Evolutionary conservation across 495 filamentous ascomycete species (phyloP).

Genomic region (Penicillium daleae): DNA sequence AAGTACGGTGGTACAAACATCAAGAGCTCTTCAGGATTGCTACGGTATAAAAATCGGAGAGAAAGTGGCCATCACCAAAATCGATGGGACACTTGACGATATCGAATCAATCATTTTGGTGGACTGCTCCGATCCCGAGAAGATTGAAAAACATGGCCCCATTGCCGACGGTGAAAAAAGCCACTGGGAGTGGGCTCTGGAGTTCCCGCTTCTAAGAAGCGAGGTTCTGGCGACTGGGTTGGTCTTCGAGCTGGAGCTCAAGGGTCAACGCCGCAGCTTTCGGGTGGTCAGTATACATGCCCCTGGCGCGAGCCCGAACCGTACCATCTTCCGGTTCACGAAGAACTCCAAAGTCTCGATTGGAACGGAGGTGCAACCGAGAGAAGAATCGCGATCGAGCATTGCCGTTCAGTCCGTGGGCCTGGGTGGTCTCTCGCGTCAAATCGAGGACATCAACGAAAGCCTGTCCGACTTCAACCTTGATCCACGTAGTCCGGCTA

Average conservation of each 20-base stretch:
- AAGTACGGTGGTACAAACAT: conserved; percentile 65
- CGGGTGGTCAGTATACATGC: conserved; percentile 42
- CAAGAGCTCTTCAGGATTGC: conserved; percentile 64
- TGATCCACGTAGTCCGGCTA: conserved; percentile 31
- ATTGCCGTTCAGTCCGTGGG: conserved; percentile 39
- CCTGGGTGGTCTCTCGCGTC: conserved; percentile 67
- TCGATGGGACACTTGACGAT: conserved; percentile 40
- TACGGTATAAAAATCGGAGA: conserved; percentile 68
- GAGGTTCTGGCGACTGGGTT: conserved; percentile 48
- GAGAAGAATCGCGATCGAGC: conserved; percentile 18
- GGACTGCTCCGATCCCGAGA: conserved; percentile 53
- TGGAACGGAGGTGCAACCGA: conserved; percentile 27
- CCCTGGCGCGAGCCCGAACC: conserved; percentile 25
- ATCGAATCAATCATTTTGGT: conserved; percentile 51
- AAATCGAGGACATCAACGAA: conserved; percentile 67
- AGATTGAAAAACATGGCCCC: conserved; percentile 32
- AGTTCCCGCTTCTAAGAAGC: conserved; percentile 57
- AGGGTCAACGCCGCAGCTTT: conserved; percentile 50
- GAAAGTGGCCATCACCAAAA: conserved; percentile 56
- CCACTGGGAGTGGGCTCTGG: conserved; percentile 68
- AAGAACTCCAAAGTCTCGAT: conserved; percentile 41
- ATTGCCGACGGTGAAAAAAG: conserved; percentile 50
- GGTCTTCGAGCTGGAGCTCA: conserved; percentile 51
- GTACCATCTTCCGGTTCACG: conserved; percentile 43
- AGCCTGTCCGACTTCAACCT: conserved; percentile 62